Evolutionary conservation across 2,329 filamentous ascomycete species (phyloP), one percentile per base, ranked within the genome.

Genomic region (Eurotiales sp.): DNA sequence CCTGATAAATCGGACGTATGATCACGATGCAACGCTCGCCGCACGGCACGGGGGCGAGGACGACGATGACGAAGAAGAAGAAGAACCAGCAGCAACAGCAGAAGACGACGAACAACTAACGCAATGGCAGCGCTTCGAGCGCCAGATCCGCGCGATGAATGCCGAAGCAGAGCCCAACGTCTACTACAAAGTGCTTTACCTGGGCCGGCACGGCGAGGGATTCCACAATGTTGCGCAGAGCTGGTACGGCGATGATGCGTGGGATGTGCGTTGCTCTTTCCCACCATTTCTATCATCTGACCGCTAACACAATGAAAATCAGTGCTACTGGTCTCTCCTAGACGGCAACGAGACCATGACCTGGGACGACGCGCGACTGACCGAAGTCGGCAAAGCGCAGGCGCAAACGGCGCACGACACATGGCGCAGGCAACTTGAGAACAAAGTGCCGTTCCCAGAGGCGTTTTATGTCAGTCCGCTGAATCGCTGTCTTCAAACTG

Each of bases 171-270:
- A 62, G 0, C 42, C 59, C 0, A 68, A 68, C 30, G 70, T 72
- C 3, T 64, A 66, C 21, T 84, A 82, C 64, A 78, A 78, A 46
- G 66, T 85, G 0, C 68, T 85, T 32, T 82, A 79, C 60, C 67
- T 83, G 32, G 81, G 78, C 37, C 75, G 82, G 23, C 82, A 85
- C 60, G 82, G 82, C 19, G 75, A 85, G 62, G 82, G 82, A 4
- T 73, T 72, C 53, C 80, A 85, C 65, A 85, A 85, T 59, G 80
- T 81, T 11, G 82, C 81, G 1, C 78, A 85, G 59, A 61, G 66
- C 2, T 76, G 72, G 54, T 84, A 83, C 55, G 82, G 81, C 25
- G 83, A 77, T 0, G 71, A 76, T 12, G 72, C 74, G 2, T 85
- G 82, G 82, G 79, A 85, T 65, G 77, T 79, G 68, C 46, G 72